Base-by-base conservation (phyloP, 2,329 filamentous ascomycete genomes). In the Septoria linicola region DNA sequence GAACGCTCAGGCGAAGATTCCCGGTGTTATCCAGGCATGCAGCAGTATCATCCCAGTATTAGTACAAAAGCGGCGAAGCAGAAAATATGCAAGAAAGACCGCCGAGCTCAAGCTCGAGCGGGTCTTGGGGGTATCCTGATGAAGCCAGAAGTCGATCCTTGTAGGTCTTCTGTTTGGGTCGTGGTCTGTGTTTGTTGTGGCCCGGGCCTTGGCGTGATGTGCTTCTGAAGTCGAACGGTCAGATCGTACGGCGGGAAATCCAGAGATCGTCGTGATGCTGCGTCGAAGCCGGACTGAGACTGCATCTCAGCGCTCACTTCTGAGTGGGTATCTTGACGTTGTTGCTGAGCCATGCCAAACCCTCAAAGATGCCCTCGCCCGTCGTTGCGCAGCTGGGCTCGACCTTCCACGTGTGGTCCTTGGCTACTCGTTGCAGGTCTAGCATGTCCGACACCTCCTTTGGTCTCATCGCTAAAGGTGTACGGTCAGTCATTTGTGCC, bases 301-400 rank as follows among this genome's bases (percentile, higher is more conserved):
- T 3, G 16, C 27, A 14, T 19, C 17, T 17, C 17, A 14, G n/a
- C 13, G 53, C 54, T 59, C 57, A 59, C 54, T 59, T 56, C 21
- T 63, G 64, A 30, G 59, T 51, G 4, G 62, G 61, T 11, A 63
- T 35, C 67, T 76, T 76, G 65, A 77, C 74, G 63, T 77, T 76
- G 66, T 70, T 75, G 62, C 73, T 75, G 55, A 77, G 67, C 75
- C 75, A 77, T 61, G 73, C 72, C 58, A 78, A 63, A 49, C 76
- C 76, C 64, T 78, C 76, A 51, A 78, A 78, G 61, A 78, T 78
- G 51, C 68, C 76, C 62, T 78, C 76, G 58, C 76, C 76, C 16
- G 76, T 77, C 40, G 75, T 78, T 41, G 76, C 76, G 59, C 76
- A 78, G 62, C 74, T 77, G 44, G 76, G 76, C 69, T 78, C 75